phyloP scores from a whole-genome alignment of 176 grass and related monocot genomes.

The Musa troglodytarum region DNA sequence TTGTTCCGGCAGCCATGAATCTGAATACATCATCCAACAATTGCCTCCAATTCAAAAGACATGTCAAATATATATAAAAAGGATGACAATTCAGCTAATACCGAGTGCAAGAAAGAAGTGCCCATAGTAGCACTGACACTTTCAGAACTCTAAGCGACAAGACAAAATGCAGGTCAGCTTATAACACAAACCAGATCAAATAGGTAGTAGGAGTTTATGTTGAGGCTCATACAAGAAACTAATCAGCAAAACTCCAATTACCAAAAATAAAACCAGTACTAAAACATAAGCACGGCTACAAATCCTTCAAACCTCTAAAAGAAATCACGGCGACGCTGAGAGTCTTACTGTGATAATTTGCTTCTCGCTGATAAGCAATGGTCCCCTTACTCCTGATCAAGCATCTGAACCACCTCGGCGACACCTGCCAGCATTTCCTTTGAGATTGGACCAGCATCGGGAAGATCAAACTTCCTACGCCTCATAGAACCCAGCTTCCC shows the following conservation, averaged over 20 bases:
- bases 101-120: background rate
- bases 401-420: slow-evolving; percentile 30
- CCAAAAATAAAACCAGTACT: background rate
- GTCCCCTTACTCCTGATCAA: slow-evolving; percentile 35
- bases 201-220: background rate
- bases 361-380: background rate
- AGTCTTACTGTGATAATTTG: background rate
- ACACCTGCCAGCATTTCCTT: slow-evolving; percentile 35
- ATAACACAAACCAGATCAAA: background rate
- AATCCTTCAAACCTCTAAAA: background rate
- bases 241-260: background rate
- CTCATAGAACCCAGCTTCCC: slow-evolving; percentile 37
- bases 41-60: too few species aligned
- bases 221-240: background rate
- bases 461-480: slow-evolving; percentile 72
- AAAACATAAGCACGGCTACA: background rate
- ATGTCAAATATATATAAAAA: too few species aligned
- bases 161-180: background rate
- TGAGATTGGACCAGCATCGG: slow-evolving; percentile 26
- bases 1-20: too few species aligned
- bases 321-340: background rate
- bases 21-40: too few species aligned
- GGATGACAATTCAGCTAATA: background rate
- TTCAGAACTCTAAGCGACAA: background rate
- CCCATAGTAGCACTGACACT: background rate